A percentile compares a stretch with the other conserved stretches of the same genome.
Evolutionary conservation across 1,284 basidiomycete genomes (phyloP).

Genomic region (Melampsora medusae): DNA sequence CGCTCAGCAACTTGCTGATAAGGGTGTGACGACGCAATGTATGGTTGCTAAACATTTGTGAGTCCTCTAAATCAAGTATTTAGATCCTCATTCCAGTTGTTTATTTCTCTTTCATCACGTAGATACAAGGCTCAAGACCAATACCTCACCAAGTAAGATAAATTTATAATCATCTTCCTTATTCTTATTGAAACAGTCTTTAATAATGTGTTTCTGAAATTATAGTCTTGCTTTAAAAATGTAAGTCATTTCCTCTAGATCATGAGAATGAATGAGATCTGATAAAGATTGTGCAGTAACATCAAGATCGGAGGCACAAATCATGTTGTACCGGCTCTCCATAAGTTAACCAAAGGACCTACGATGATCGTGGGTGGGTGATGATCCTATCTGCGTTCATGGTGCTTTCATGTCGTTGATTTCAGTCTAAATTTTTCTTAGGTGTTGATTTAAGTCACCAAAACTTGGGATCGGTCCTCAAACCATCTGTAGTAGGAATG

Average conservation of each 20-base stretch:
- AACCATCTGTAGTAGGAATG: constrained; percentile 34
- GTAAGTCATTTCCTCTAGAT: background rate
- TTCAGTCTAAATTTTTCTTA: background rate
- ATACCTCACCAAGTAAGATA: constrained; percentile 39
- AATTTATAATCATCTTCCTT: background rate
- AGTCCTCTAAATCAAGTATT: background rate
- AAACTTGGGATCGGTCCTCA: background rate
- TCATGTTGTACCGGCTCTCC: constrained; percentile 17
- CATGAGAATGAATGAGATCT: too few relatives aligned
- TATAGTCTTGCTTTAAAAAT: constrained; percentile 38
- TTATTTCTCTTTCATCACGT: background rate
- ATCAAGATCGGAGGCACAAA: constrained; percentile 39
- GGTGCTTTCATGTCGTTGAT: too few relatives aligned
- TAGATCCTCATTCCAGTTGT: too few relatives aligned
- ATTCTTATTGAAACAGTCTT: too few relatives aligned
- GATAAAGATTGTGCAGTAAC: constrained; percentile 10
- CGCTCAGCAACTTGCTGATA: constrained; percentile 20
- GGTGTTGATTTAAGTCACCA: constrained; percentile 41
- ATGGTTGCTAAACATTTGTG: constrained; percentile 41
- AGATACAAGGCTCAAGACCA: constrained; percentile 32
- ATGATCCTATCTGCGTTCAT: background rate
- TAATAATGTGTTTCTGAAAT: background rate
- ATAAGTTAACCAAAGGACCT: background rate
- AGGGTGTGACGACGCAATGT: constrained; percentile 38
- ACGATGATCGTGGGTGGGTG: constrained; percentile 36